phyloP scores from a whole-genome alignment of 106 monocot genomes.

The Allium fistulosum region DNA sequence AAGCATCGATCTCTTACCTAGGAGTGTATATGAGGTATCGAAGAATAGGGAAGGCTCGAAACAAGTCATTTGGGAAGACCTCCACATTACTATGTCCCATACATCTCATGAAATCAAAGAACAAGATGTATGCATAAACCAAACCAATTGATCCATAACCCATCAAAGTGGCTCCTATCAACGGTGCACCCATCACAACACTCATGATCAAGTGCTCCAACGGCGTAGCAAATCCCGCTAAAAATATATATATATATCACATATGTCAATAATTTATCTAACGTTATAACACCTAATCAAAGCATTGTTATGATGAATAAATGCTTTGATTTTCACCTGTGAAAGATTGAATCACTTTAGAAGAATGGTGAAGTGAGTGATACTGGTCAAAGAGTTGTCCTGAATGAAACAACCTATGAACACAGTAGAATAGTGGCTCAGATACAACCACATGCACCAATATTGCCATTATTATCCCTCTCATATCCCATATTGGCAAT shows the following conservation, averaged over 20 bases:
- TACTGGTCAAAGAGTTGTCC: constrained; percentile 45
- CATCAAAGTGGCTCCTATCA: constrained; percentile 27
- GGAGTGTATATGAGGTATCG: constrained; percentile 86
- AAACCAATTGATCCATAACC: constrained; percentile 37
- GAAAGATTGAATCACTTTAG: constrained; percentile 50
- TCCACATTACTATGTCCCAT: constrained; percentile 58
- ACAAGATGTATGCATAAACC: constrained; percentile 30
- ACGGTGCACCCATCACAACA: constrained; percentile 23
- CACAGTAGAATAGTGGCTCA: constrained; percentile 21
- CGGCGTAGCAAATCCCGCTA: constrained; percentile 40
- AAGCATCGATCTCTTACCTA: constrained; percentile 40
- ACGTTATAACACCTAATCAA: too few species aligned
- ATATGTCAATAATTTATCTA: neutral
- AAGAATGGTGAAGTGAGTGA: constrained; percentile 78
- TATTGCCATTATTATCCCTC: constrained; percentile 4
- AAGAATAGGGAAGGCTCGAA: constrained; percentile 46
- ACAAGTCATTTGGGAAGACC: constrained; percentile 36
- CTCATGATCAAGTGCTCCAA: constrained; percentile 36
- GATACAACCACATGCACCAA: constrained; percentile 14
- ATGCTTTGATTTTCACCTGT: constrained; percentile 39
- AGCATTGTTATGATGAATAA: too few species aligned
- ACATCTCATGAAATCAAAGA: constrained; percentile 42
- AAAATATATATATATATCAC: neutral
- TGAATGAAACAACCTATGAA: constrained; percentile 60
- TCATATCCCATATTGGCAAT: constrained; percentile 43